phyloP scores from a whole-genome alignment of 805 yeast genomes.

The Wickerhamiella allomyrinae region DNA sequence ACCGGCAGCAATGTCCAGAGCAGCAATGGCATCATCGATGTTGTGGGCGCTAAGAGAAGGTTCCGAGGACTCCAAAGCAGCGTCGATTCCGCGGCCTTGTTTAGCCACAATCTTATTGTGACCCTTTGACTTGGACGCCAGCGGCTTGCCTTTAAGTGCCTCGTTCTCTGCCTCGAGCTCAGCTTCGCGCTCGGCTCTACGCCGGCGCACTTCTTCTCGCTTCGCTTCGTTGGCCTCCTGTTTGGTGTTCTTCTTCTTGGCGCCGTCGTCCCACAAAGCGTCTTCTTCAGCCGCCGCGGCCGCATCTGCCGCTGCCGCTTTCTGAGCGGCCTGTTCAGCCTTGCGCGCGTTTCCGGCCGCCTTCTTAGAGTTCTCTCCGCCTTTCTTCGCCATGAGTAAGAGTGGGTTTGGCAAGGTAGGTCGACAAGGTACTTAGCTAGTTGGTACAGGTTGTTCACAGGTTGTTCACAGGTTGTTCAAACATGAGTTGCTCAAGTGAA shows the following conservation, averaged over 20 bases:
- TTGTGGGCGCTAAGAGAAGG: conserved; percentile 54
- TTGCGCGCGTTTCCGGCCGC: conserved; percentile 53
- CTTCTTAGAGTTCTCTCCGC: conserved; percentile 18
- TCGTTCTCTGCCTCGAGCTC: conserved; percentile 50
- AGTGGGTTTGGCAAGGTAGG: too few relatives aligned
- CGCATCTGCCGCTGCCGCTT: conserved; percentile 37
- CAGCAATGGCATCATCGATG: conserved; percentile 65
- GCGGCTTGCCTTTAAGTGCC: conserved; percentile 37
- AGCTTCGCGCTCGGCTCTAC: conserved; percentile 72
- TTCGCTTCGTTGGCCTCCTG: conserved; percentile 51
- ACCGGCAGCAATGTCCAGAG: conserved; percentile 53
- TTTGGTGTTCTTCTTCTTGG: conserved; percentile 56
- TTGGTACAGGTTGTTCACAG: too few relatives aligned
- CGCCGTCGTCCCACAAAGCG: conserved; percentile 54
- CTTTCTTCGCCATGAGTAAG: conserved; percentile 14
- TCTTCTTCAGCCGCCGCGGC: conserved; percentile 41
- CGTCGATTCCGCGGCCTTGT: conserved; percentile 36
- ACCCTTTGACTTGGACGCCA: conserved; percentile 43
- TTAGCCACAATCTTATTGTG: conserved; percentile 51
- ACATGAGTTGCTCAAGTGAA: too few relatives aligned
- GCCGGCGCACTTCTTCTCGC: conserved; percentile 59
- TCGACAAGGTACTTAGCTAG: too few relatives aligned
- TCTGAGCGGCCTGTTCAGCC: conserved; percentile 48
- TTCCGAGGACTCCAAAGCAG: conserved; percentile 46
- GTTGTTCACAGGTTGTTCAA: too few relatives aligned